A percentile compares a stretch with the other conserved stretches of the same genome.
Conservation (phyloP, 176 grass and related monocot genomes). For the Typha latifolia region DNA sequence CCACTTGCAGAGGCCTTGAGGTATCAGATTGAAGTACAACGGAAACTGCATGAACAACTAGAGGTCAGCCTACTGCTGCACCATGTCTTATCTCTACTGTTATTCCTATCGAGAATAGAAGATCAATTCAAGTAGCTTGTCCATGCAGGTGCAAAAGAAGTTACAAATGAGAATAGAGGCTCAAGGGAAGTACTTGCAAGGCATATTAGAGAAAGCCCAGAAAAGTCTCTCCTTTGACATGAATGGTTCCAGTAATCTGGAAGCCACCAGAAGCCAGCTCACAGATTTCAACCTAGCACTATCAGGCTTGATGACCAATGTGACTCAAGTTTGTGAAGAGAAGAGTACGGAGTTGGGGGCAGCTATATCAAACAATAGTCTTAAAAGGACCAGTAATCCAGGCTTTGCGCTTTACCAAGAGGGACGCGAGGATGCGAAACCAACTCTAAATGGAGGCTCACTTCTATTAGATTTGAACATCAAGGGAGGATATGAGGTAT, state of each 20-base stretch:
- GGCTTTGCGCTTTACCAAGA: constrained; percentile 33
- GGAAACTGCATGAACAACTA: constrained; percentile 70
- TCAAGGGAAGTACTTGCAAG: constrained; percentile 91
- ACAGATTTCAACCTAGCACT: constrained; percentile 63
- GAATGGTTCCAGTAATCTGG: constrained; percentile 28
- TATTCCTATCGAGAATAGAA: not conserved
- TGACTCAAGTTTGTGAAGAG: constrained; percentile 37
- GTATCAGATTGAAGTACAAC: constrained; percentile 80
- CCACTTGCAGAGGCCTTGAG: constrained; percentile 58
- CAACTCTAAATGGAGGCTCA: constrained; percentile 25
- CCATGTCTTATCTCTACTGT: not conserved
- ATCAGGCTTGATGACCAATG: constrained; percentile 48
- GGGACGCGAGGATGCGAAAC: constrained; percentile 33
- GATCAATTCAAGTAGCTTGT: not conserved
- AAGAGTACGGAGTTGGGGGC: constrained; percentile 30
- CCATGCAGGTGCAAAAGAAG: constrained; percentile 78
- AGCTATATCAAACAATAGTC: constrained; percentile 33
- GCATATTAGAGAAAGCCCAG: constrained; percentile 69
- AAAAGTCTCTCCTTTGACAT: constrained; percentile 42
- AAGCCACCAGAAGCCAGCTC: constrained; percentile 44
- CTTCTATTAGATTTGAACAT: constrained; percentile 75
- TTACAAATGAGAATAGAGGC: constrained; percentile 89
- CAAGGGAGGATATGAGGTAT: constrained; percentile 49
- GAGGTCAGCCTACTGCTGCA: constrained; percentile 33
- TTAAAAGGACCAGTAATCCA: constrained; percentile 23